These are phyloP conservation scores for Auriscalpium microsporum DNA, from an alignment of 768 basidiomycete species.

Conservation along the genomic window DNA sequence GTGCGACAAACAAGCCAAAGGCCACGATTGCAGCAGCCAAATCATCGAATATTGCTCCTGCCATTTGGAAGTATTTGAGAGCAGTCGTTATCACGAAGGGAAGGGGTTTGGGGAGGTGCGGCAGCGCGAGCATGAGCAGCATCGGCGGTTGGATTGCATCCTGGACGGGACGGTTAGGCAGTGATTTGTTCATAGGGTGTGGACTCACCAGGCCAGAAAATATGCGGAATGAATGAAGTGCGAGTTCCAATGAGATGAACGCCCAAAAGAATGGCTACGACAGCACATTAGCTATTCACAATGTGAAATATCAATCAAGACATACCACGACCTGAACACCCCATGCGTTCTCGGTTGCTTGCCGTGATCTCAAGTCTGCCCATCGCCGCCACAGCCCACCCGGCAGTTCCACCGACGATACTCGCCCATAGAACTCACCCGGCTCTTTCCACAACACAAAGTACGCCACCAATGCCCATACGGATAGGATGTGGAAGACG, in stretches of 20 bases:
- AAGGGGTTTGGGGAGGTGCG: conserved; percentile 57
- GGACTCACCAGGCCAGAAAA: conserved; percentile 57
- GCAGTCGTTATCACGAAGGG: conserved; percentile 53
- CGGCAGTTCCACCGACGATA: conserved; percentile 26
- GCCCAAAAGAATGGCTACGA: conserved; percentile 75
- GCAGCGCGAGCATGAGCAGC: conserved; percentile 50
- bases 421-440: conserved; percentile 31
- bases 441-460: conserved; percentile 67
- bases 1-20: conserved; percentile 48
- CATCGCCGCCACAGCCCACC: conserved; percentile 48
- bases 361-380: conserved; percentile 42
- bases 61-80: conserved; percentile 64
- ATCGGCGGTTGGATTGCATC: conserved; percentile 51
- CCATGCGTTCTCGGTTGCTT: conserved; percentile 29
- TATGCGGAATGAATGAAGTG: conserved; percentile 64
- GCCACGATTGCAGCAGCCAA: conserved; percentile 63
- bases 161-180: conserved; percentile 24
- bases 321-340: conserved; percentile 53
- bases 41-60: conserved; percentile 60
- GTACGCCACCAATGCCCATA: conserved; percentile 58
- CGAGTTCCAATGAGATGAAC: conserved; percentile 64
- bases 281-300: no score
- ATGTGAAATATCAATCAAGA: conserved; percentile 1
- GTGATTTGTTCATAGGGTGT: neutral
- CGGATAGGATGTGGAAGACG: conserved; percentile 52